These are phyloP conservation scores for Euryodendron excelsum DNA, from an alignment of 148 eudicot genomes.

Conservation along the genomic window DNA sequence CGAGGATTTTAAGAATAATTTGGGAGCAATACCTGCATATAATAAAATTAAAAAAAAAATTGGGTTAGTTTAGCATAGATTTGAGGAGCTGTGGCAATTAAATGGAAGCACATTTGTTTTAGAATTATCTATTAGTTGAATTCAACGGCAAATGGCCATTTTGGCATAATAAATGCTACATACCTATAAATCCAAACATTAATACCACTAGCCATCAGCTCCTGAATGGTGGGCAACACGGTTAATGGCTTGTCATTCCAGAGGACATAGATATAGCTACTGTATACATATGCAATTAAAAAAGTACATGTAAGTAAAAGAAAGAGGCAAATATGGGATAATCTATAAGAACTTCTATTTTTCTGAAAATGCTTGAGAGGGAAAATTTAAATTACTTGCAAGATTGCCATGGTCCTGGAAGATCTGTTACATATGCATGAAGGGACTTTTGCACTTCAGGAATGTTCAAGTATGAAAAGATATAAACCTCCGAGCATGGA, in stretches of 20 bases:
- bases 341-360: too few relatives aligned
- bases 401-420: conserved; percentile 30
- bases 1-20: too few relatives aligned
- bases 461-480: conserved; percentile 26
- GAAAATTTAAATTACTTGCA: conserved; percentile 49
- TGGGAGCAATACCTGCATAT: too few relatives aligned
- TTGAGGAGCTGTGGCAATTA: too few relatives aligned
- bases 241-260: conserved; percentile 26
- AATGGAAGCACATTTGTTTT: neutral
- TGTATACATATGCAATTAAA: neutral
- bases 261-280: neutral
- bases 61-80: too few relatives aligned
- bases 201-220: conserved; percentile 35
- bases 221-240: conserved; percentile 30
- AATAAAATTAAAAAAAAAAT: too few relatives aligned
- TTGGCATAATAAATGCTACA: too few relatives aligned
- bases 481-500: conserved; percentile 37
- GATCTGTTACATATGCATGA: conserved; percentile 31
- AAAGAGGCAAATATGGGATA: neutral
- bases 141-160: too few relatives aligned
- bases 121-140: too few relatives aligned
- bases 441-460: conserved; percentile 42
- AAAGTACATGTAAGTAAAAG: neutral
- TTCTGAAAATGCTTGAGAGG: too few relatives aligned
- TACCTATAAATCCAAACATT: conserved; percentile 44